Percentiles rank a stretch among this genome's conserved stretches.
These are phyloP conservation scores for Eucalyptus pumila DNA, from an alignment of 345 rosid species.

Conservation along the genomic window DNA sequence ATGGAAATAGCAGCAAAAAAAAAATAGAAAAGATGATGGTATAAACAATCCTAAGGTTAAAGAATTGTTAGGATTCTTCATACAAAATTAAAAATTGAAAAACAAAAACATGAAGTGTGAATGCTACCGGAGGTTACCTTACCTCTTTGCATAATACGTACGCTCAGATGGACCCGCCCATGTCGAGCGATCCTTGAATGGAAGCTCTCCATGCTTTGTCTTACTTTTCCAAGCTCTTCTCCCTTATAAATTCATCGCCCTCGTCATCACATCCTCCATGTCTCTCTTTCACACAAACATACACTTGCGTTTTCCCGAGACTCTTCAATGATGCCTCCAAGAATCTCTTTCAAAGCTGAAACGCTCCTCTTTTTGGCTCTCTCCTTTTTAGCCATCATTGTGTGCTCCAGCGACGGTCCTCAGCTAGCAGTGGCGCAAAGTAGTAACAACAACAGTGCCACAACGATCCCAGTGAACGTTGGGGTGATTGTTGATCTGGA, in stretches of 20 bases:
- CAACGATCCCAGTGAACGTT: background rate
- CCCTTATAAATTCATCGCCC: background rate
- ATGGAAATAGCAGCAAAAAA: background rate
- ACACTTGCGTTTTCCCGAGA: background rate
- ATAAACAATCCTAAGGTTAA: background rate
- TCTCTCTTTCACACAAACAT: background rate
- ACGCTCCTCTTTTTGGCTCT: background rate
- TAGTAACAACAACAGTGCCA: background rate
- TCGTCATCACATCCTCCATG: background rate
- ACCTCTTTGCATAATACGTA: accelerated
- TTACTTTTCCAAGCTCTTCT: background rate
- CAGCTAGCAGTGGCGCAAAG: background rate
- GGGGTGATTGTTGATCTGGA: background rate
- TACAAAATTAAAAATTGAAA: background rate
- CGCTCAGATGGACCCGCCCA: background rate
- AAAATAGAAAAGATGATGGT: too few species aligned
- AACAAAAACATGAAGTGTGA: too few species aligned
- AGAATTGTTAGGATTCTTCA: background rate
- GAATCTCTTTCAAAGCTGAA: background rate
- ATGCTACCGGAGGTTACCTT: background rate
- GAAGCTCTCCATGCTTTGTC: background rate
- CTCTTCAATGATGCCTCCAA: background rate
- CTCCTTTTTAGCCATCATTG: background rate
- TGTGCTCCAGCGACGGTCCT: background rate
- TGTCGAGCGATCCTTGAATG: background rate